Base-by-base conservation (phyloP, 163 green algal species). In the Scenedesmus sp. region DNA sequence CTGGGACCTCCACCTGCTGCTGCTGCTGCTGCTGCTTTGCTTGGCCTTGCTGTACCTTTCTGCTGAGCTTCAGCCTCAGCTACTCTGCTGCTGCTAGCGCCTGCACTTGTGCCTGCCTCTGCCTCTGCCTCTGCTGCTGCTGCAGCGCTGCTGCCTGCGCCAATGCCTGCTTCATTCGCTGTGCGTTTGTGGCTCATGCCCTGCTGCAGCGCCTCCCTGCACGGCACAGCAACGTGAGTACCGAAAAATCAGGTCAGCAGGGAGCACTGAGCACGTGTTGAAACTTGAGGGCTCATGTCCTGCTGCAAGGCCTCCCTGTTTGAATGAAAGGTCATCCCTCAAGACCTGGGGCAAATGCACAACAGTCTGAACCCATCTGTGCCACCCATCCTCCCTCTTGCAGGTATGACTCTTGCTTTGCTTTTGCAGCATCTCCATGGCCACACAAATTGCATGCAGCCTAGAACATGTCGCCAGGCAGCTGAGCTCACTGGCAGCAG, bases 151-250 rank as follows among this genome's bases (percentile, higher is more conserved):
- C 46, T 85, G 72, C 46, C 56, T 24, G 49, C 24, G 26, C 24
- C 85, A 42, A 83, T 10, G 51, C 65, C 85, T 53, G 85, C 85
- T 24, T 65, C 85, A 49, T 46, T 43, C 26, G 85, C 85, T n/a
- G 40, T 59, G 33, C 85, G 65, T 46, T 89, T 89, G 65, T 89
- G 85, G 68, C 85, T 81, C 85, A 89, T 89, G 44, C 85, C 85
- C 42, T 83, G 42, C 46, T 89, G 85, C 68, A 89, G 51, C 22
- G 85, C 85, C n/a, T 89, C 85, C 85, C 85, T 89, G 85, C n/a
- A 37, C 7, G 7, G 6, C 26, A 37, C 61, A 40, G 49, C 30
- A 24, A 13, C 6, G 42, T 22, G n/a, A 46, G 44, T 7, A 59
- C 18, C 46, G 24, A 22, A 61, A n/a, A n/a, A n/a, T n/a, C n/a